Percentiles rank a stretch among this genome's conserved stretches.
Conservation (phyloP, 768 basidiomycete species). For the Sarcomyxa edulis region DNA sequence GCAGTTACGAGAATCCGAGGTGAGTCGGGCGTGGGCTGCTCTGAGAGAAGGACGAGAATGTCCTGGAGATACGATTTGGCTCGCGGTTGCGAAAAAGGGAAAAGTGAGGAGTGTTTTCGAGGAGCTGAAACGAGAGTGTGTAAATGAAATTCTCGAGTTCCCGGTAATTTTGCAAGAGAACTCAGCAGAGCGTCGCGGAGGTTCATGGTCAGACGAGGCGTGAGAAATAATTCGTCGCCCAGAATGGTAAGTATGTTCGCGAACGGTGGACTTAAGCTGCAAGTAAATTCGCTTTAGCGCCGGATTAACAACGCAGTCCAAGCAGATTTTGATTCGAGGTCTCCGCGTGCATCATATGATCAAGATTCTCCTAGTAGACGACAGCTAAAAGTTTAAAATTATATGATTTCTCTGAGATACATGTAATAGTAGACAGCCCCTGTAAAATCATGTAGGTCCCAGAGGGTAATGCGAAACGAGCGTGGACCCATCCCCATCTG, state of each 20-base stretch:
- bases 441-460: too few relatives aligned
- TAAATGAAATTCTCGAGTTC: constrained; percentile 66
- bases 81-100: constrained; percentile 66
- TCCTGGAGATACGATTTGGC: constrained; percentile 71
- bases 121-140: constrained; percentile 71
- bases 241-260: too few relatives aligned
- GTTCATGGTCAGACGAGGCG: constrained; percentile 17
- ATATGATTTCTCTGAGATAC: too few relatives aligned
- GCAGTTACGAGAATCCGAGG: constrained; percentile 66
- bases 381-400: too few relatives aligned
- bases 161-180: constrained; percentile 52
- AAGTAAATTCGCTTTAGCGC: too few relatives aligned
- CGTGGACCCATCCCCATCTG: too few relatives aligned
- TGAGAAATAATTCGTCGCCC: constrained; percentile 6
- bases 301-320: constrained; percentile 7
- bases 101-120: constrained; percentile 63
- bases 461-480: too few relatives aligned
- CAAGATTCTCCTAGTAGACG: too few relatives aligned
- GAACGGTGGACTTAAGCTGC: too few relatives aligned
- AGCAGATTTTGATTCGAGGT: too few relatives aligned
- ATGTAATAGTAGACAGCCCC: too few relatives aligned
- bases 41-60: constrained; percentile 69
- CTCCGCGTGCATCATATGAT: too few relatives aligned
- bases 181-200: constrained; percentile 62
- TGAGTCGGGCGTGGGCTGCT: constrained; percentile 43